Evolutionary conservation across 768 basidiomycete species (phyloP), one percentile per base, ranked within the genome.

Genomic region (Macrocybe gigantea): DNA sequence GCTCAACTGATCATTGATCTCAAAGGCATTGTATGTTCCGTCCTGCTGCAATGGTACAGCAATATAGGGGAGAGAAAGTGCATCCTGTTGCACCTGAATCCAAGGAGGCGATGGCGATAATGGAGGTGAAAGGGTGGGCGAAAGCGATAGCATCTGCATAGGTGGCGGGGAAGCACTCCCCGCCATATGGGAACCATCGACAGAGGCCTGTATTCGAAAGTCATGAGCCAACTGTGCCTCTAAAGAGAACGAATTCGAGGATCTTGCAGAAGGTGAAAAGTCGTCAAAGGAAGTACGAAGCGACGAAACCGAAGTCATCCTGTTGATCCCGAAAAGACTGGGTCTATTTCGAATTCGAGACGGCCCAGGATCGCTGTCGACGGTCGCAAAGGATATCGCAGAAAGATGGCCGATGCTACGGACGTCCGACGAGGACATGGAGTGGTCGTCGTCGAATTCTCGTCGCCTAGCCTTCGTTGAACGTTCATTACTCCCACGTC

Each of bases 401-500:
- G 88, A 91, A 72, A 85, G 77, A 47, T 80, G 80, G 37, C 83
- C 77, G 45, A 81, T 70, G 60, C 82, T 87, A 54, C 85, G 85
- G 31, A 93, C 72, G 55, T 93, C 92, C 41, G 88, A 90, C 30
- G 87, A 90, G 46, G 89, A 91, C 79, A 91, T 87, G 31, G 92
- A 93, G 60, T 88, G 89, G 58, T 92, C 91, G 60, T 93, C 92
- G 66, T 94, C 92, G 55, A 78, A 85, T 57, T 92, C 88, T 60
- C 88, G 71, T 60, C 87, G 78, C 53, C 91, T 79, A 52, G 81
- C 86, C 71, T 93, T 93, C 47, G 77, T 68, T 60, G 85, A 64
- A 22, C 84, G 77, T 60, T 87, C 85, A 47, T 65, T 65, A 42
- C 77, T 75, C 40, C 73, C 69, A 64, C 80, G 77, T 71, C 75